These are phyloP conservation scores for Candida vaughaniae DNA, from an alignment of 805 yeast genomes.

Conservation along the genomic window DNA sequence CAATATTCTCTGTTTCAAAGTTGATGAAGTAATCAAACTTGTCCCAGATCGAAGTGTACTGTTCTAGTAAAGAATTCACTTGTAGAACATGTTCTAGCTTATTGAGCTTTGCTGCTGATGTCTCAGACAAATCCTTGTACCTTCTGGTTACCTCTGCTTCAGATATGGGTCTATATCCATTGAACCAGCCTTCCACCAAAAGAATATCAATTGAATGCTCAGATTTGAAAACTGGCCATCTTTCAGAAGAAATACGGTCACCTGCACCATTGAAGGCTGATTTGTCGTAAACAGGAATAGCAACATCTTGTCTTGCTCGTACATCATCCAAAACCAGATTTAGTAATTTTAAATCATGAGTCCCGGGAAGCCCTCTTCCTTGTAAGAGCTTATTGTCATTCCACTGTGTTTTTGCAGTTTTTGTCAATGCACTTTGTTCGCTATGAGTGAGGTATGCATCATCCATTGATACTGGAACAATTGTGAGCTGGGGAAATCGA, in stretches of 20 bases:
- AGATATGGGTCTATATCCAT: conserved; percentile 56
- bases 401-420: conserved; percentile 16
- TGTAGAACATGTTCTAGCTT: conserved; percentile 26
- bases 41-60: conserved; percentile 59
- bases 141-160: conserved; percentile 15
- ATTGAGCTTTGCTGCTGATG: conserved; percentile 14
- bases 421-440: conserved; percentile 53
- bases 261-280: conserved; percentile 72
- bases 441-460: conserved; percentile 74
- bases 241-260: conserved; percentile 51
- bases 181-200: conserved; percentile 92
- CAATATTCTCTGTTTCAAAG: conserved; percentile 57
- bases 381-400: conserved; percentile 54
- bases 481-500: conserved; percentile 33
- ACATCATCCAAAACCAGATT: conserved; percentile 31
- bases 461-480: conserved; percentile 68
- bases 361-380: conserved; percentile 92
- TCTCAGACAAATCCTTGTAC: conserved; percentile 2
- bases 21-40: conserved; percentile 60
- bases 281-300: conserved; percentile 77
- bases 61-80: conserved; percentile 52
- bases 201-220: conserved; percentile 56
- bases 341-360: conserved; percentile 71
- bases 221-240: conserved; percentile 33
- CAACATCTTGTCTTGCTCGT: conserved; percentile 20